Evolutionary conservation across 768 basidiomycete species (phyloP), one percentile per base, ranked within the genome.

Genomic region (Suillus hirtellus): DNA sequence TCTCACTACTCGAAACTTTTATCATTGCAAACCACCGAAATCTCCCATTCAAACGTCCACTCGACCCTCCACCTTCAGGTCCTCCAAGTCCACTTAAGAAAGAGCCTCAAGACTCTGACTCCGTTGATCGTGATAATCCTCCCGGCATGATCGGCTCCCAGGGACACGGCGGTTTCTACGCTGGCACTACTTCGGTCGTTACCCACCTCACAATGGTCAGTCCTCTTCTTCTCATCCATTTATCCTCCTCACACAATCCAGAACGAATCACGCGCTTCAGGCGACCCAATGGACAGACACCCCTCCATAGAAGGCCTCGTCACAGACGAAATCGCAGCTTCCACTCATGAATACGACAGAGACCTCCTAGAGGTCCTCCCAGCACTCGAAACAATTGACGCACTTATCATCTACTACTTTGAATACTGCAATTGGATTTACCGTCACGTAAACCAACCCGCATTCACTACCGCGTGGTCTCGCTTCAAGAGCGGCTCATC

Each of bases 371-470:
- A 81, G 4, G 75, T 83, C 62, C 82, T 94, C 2, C 92, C 92
- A 3, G 77, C 83, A 21, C 74, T 89, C 60, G 83, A 88, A 53
- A 78, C 87, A 59, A 87, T 93, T 68, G 92, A 93, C 69, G 84
- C 81, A 19, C 85, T 94, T 60, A 81, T 94, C 70, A 76, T 77
- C 55, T 89, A 87, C 76, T 93, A 94, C 75, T 93, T 93, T 69
- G 89, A 91, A 67, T 90, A 90, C 71, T 92, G 90, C 82, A 92
- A 90, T 74, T 94, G 92, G 92, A 86, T 93, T 60, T 91, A 92
- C 75, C 86, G 89, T 46, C 88, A 91, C 71, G 84, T 93, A 64
- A 88, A 92, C 73, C 82, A 87, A 60, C 62, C 76, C 1, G 78
- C 85, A 15, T 90, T 93, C 71, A 75, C 77, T 12, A 75, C 79